Evolutionary conservation across 805 yeast genomes (phyloP), one percentile per base, ranked within the genome.

Genomic region (Zygotorulaspora danielsina): DNA sequence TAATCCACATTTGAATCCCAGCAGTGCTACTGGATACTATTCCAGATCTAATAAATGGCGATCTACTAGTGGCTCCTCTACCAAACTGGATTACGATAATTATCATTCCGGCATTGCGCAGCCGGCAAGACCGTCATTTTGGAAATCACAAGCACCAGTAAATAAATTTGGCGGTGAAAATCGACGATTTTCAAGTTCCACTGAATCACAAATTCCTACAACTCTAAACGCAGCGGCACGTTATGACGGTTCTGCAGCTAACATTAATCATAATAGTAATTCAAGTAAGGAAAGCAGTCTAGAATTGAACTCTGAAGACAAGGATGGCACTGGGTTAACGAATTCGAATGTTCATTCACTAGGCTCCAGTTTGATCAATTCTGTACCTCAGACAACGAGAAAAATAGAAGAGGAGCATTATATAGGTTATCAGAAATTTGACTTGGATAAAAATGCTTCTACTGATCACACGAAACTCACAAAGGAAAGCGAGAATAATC

Each of bases 341-440:
- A 36, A 34, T 17, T 22, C 35, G 12, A 37, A 49, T 34, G 46
- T 48, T 6, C 50, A 47, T 39, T 53, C 59, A 6, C 31, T 54
- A 11, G 57, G 57, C 1, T 50, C 62, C 6, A 57, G 62, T 39
- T 36, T 58, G 30, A 57, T 58, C n/a, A 54, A 51, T 37, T 58
- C 63, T 6, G 61, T 55, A 5, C 46, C 54, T 16, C 55, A 49
- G 25, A 53, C 55, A 5, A 51, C 56, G 10, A 50, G 53, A 27
- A 48, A 50, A 34, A 42, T 40, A 6, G 55, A 55, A 32, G 38
- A 43, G 10, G 39, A 42, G 21, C 48, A 38, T 9, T 40, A 46
- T 11, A 15, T 26, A 3, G 53, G 42, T 13, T 51, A 50, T 31
- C 46, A 44, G 28, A 41, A 48, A 19, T 38, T 44, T 18, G 36